Evolutionary conservation across 1,139 yeast genomes (phyloP).

Genomic region (Blastobotrys proliferans): DNA sequence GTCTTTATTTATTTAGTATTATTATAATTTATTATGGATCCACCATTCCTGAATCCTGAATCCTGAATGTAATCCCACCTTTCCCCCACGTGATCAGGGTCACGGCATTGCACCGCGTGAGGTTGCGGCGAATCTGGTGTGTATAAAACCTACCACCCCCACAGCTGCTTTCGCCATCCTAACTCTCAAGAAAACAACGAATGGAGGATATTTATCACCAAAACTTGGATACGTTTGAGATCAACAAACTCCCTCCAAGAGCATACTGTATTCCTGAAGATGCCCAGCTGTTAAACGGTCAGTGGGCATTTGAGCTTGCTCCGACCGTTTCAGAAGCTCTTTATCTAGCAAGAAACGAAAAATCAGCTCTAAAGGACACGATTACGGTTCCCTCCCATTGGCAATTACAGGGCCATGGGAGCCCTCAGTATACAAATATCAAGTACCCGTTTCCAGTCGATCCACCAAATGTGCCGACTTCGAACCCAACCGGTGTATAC

Average conservation of each 20-base stretch:
- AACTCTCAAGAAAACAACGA: no score
- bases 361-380: slow-evolving; percentile 16
- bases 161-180: no score
- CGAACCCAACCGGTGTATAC: slow-evolving; percentile 38
- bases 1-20: neutral
- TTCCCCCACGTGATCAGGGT: no score
- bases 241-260: slow-evolving; percentile 26
- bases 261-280: slow-evolving; percentile 28
- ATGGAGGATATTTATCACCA: slow-evolving; percentile 34
- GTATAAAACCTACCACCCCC: no score
- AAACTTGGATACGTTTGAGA: slow-evolving; percentile 22
- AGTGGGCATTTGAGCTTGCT: slow-evolving; percentile 33
- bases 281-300: slow-evolving; percentile 31
- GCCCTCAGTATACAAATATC: slow-evolving; percentile 36
- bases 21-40: neutral
- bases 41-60: no score
- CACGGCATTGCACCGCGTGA: no score
- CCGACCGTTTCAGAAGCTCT: slow-evolving; percentile 29
- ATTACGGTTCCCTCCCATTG: slow-evolving; percentile 37
- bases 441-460: slow-evolving; percentile 35
- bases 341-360: neutral
- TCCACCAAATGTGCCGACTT: slow-evolving; percentile 36
- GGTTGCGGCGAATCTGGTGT: no score
- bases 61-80: no score
- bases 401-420: slow-evolving; percentile 38